Percentiles rank a stretch among this genome's conserved stretches.
These are phyloP conservation scores for Neohortaea acidophila DNA, from an alignment of 495 filamentous ascomycete genomes.

Conservation along the genomic window DNA sequence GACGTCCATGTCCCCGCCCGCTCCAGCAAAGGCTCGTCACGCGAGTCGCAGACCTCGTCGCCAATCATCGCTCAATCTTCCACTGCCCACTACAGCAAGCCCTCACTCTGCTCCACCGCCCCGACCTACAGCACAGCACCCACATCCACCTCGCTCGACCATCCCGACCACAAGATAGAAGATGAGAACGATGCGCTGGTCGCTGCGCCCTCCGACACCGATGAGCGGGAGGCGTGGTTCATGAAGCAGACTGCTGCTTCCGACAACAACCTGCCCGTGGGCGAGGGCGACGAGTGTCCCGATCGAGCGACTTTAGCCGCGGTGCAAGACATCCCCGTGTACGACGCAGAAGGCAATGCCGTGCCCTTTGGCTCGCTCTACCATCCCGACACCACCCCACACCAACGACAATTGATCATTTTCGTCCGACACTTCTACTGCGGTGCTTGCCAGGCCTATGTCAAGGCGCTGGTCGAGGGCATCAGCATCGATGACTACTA, in stretches of 20 bases:
- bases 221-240: slow-evolving; percentile 12
- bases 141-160: not conserved
- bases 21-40: not conserved
- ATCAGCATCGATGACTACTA: slow-evolving; percentile 54
- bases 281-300: slow-evolving; percentile 9
- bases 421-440: slow-evolving; percentile 89
- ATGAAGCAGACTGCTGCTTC: slow-evolving; percentile 3
- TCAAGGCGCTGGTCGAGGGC: slow-evolving; percentile 8
- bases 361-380: slow-evolving; percentile 56
- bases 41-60: not conserved
- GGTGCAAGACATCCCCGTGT: slow-evolving; percentile 37
- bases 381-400: slow-evolving; percentile 33
- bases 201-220: not conserved
- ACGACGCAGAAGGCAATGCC: slow-evolving; percentile 47
- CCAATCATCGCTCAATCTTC: not conserved
- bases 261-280: slow-evolving; percentile 5
- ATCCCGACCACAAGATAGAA: not conserved
- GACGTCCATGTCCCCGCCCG: not conserved
- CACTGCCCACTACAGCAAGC: not conserved
- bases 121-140: not conserved
- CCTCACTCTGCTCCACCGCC: slow-evolving; percentile 1
- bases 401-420: slow-evolving; percentile 47
- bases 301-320: slow-evolving; percentile 15
- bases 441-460: slow-evolving; percentile 42
- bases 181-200: not conserved